Evolutionary conservation across 1,284 basidiomycete species (phyloP), one percentile per base, ranked within the genome.

Genomic region (Athelia psychrophila): DNA sequence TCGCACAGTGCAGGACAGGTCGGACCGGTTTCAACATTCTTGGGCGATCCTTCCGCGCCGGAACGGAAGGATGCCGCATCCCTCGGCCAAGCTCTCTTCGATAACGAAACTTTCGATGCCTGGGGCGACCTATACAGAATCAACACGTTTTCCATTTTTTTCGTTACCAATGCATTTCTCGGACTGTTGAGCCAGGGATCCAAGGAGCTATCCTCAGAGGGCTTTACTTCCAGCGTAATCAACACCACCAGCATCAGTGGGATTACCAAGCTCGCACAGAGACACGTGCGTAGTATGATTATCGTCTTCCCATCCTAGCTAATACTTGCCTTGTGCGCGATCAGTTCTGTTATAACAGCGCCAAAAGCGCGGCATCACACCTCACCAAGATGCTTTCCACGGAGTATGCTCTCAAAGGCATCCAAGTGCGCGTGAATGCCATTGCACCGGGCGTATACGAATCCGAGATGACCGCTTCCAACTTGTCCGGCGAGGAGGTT

Each of bases 171-270:
- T 8, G 88, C 86, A 0, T 90, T 91, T 69, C 68, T 91, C 38
- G 88, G 85, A 4, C 71, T 93, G 20, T 78, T 93, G 24, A 80
- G 81, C 48, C 84, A 83, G 56, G 89, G 86, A 25, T 82, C 84
- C 35, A 73, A 77, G 56, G 84, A 88, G 53, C 67, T 67, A 27
- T 67, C 72, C 6, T 30, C 27, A 30, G 68, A 72, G 8, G 75
- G 74, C 5, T 83, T 78, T 61, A 80, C 79, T 15, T 82, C 86
- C 9, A 78, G 68, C 47, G 81, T 92, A 24, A 79, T 93, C 60
- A 91, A 90, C 65, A 84, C 84, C 57, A 87, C 87, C 1, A 88
- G 85, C 45, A 84, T 93, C 51, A 86, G 84, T 52, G 88, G 87
- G 2, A 51, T 84, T 33, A 75, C 79, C 53, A 88, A 87, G 64